A percentile compares a stretch with the other conserved stretches of the same genome.
phyloP scores from a whole-genome alignment of 2,329 filamentous ascomycete species.

The Colletotrichum viniferum region DNA sequence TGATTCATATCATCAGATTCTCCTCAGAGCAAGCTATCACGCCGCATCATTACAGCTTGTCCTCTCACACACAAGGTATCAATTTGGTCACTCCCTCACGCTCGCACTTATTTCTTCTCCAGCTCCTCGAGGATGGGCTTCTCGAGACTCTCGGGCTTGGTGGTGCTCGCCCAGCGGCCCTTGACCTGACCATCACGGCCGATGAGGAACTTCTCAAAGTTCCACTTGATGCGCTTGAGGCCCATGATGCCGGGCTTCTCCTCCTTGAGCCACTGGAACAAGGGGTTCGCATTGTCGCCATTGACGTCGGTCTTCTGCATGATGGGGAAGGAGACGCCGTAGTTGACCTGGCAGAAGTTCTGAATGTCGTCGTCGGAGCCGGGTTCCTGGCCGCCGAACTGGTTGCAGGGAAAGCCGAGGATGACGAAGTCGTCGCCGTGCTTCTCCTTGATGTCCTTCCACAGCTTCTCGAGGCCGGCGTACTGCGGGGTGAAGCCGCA shows the following conservation, averaged over 20 bases:
- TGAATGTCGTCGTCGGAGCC: constrained; percentile 82
- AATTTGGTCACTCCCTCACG: not conserved
- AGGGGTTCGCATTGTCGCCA: constrained; percentile 77
- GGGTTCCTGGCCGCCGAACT: constrained; percentile 91
- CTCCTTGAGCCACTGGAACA: constrained; percentile 78
- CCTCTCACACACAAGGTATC: constrained; percentile 4
- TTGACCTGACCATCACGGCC: constrained; percentile 85
- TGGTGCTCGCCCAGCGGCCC: constrained; percentile 84
- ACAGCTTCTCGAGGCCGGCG: constrained; percentile 86
- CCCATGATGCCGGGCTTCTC: constrained; percentile 84
- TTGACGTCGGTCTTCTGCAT: constrained; percentile 95
- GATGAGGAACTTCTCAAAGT: constrained; percentile 98
- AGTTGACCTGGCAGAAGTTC: constrained; percentile 89
- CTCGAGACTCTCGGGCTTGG: constrained; percentile 84
- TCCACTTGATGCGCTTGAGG: constrained; percentile 95
- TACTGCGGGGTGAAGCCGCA: constrained; percentile 99
- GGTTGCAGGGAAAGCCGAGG: constrained; percentile 98
- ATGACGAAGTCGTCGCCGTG: constrained; percentile 81
- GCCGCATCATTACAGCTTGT: not conserved
- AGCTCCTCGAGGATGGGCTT: constrained; percentile 77
- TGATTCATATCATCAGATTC: not conserved
- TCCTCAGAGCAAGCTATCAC: not conserved
- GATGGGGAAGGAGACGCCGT: constrained; percentile 90
- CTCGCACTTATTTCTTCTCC: constrained; percentile 43
- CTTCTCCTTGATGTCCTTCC: constrained; percentile 74